Conservation (phyloP, 2,329 filamentous ascomycete species). For the Neobulgaria alba region DNA sequence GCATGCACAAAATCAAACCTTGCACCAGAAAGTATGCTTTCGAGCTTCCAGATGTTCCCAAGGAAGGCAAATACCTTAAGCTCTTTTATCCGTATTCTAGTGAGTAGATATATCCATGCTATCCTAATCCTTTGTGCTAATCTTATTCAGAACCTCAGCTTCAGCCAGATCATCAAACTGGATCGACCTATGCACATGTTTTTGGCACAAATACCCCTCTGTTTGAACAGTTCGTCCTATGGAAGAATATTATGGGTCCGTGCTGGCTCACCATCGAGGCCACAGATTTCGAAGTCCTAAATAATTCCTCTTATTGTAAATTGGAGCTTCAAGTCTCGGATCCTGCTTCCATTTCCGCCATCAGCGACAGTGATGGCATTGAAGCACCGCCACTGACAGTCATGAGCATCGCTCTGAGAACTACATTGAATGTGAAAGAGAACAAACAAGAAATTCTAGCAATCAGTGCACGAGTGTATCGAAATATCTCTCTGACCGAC, state of each 20-base stretch:
- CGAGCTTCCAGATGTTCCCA: constrained; percentile 78
- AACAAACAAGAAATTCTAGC: constrained; percentile 96
- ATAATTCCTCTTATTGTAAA: constrained; percentile 95
- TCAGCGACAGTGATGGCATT: constrained; percentile 70
- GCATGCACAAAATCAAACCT: constrained; percentile 87
- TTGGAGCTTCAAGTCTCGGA: constrained; percentile 77
- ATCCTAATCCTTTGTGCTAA: constrained; percentile 8
- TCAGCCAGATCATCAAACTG: constrained; percentile 54
- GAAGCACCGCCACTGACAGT: constrained; percentile 82
- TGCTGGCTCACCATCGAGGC: constrained; percentile 92
- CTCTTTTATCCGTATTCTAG: constrained; percentile 91
- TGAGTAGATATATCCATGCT: constrained; percentile 29
- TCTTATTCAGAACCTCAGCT: constrained; percentile 50
- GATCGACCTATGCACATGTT: constrained; percentile 87
- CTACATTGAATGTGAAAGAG: constrained; percentile 77
- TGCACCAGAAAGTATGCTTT: constrained; percentile 92
- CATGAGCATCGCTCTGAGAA: constrained; percentile 91
- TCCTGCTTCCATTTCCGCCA: constrained; percentile 63
- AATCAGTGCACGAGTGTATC: constrained; percentile 86
- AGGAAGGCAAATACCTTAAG: constrained; percentile 86
- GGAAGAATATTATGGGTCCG: constrained; percentile 98
- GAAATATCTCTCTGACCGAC: constrained; percentile 78
- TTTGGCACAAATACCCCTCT: constrained; percentile 90
- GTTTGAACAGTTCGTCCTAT: constrained; percentile 96
- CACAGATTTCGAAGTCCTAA: constrained; percentile 73